phyloP scores from a whole-genome alignment of 1,139 yeast genomes.

The Lodderomyces orthopsilosis region DNA sequence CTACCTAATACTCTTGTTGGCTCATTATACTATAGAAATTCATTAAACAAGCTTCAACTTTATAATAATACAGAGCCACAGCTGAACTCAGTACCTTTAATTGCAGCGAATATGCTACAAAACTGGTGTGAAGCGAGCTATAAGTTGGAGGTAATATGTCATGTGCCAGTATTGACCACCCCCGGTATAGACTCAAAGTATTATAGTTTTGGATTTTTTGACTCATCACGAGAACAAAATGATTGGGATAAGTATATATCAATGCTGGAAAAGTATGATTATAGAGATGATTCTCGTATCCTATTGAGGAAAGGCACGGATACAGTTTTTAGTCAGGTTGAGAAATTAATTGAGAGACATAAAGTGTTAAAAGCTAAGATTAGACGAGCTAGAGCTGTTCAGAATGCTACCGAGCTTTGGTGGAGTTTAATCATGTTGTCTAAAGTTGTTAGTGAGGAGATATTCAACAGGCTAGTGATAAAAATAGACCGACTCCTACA shows the following conservation, averaged over 20 bases:
- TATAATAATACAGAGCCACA: slow-evolving; percentile 8
- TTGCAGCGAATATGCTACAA: slow-evolving; percentile 25
- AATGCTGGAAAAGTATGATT: slow-evolving; percentile 20
- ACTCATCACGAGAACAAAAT: slow-evolving; percentile 6
- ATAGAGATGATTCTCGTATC: slow-evolving; percentile 12
- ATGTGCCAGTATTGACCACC: slow-evolving; percentile 32
- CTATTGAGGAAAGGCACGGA: slow-evolving; percentile 11
- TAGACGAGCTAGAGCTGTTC: neutral
- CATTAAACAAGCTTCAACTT: slow-evolving; percentile 4
- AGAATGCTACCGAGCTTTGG: slow-evolving; percentile 6
- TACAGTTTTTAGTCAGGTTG: slow-evolving; percentile 9
- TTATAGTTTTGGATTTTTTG: slow-evolving; percentile 15
- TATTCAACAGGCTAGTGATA: slow-evolving; percentile 9
- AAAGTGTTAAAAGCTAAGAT: slow-evolving; percentile 7
- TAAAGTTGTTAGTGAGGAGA: slow-evolving; percentile 8
- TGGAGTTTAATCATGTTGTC: slow-evolving; percentile 14
- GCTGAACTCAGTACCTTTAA: slow-evolving; percentile 22
- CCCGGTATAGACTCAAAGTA: slow-evolving; percentile 27
- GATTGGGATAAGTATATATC: slow-evolving; percentile 23
- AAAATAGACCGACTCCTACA: slow-evolving; percentile 12
- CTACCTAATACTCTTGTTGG: slow-evolving; percentile 28
- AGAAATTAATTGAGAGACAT: slow-evolving; percentile 7
- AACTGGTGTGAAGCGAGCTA: slow-evolving; percentile 31
- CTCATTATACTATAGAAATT: slow-evolving; percentile 19
- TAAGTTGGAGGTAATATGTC: slow-evolving; percentile 19